Percentiles rank a stretch among this genome's conserved stretches.
Evolutionary conservation across 2,329 filamentous ascomycete genomes (phyloP).

Genomic region (Venturia pyrina): DNA sequence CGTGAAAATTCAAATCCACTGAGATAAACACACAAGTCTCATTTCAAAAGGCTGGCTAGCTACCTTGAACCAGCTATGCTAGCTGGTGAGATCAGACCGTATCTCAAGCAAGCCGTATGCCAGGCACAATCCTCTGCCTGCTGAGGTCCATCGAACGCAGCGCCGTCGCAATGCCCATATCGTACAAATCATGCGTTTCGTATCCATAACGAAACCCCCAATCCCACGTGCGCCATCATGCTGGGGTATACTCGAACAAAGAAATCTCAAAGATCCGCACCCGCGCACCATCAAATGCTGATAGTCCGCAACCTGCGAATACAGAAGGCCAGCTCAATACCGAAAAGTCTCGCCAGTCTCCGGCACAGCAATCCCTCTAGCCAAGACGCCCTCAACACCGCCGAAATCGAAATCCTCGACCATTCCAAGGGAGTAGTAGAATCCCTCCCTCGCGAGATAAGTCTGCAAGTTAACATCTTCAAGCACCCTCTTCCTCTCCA

Average conservation of each 20-base stretch:
- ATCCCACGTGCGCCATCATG: neutral
- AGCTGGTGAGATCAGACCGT: no score
- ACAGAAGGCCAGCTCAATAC: neutral
- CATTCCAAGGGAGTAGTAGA: neutral
- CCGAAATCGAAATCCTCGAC: neutral
- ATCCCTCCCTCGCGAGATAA: neutral
- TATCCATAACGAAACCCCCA: neutral
- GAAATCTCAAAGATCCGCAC: neutral
- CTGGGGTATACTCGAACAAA: neutral
- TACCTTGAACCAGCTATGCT: no score
- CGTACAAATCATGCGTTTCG: neutral
- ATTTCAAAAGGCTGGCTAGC: no score
- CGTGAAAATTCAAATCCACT: no score
- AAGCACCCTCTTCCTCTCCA: conserved; percentile 1
- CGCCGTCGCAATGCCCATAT: neutral
- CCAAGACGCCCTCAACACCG: neutral
- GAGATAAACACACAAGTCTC: no score
- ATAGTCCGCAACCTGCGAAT: neutral
- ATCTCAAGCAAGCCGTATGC: no score
- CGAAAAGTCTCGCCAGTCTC: neutral
- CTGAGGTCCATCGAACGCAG: neutral
- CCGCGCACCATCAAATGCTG: neutral
- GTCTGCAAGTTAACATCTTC: conserved; percentile 1
- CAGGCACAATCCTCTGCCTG: no score
- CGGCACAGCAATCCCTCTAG: neutral